phyloP scores from a whole-genome alignment of 192 early-diverging fungal genomes.

The Linderina pennispora region DNA sequence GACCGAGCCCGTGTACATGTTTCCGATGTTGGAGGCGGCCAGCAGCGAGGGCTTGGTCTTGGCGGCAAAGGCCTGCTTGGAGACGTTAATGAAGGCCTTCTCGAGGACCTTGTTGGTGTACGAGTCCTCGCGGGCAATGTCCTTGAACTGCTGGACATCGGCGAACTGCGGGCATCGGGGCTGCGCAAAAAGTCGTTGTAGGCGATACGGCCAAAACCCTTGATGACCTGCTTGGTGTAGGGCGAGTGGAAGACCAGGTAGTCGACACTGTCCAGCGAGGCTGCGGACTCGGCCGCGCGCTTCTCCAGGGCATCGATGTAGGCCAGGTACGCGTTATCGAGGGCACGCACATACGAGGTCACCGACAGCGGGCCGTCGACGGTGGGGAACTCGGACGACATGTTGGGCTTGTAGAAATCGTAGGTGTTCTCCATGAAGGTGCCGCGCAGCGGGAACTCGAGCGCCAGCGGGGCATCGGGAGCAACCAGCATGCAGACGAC shows the following conservation, averaged over 20 bases:
- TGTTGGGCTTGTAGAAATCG: conserved; percentile 99
- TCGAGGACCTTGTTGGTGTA: conserved; percentile 86
- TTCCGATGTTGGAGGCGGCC: conserved; percentile 87
- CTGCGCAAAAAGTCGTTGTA: conserved; percentile 90
- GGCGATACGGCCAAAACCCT: conserved; percentile 83
- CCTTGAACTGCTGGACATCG: conserved; percentile 52
- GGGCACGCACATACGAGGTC: conserved; percentile 84
- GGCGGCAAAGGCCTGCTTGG: conserved; percentile 64
- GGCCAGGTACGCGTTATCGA: conserved; percentile 82
- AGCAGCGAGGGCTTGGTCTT: conserved; percentile 77
- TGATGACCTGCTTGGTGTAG: conserved; percentile 96
- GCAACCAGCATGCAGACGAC: conserved; percentile 89
- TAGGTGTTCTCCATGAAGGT: conserved; percentile 97
- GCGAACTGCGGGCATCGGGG: conserved; percentile 57
- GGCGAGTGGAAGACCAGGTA: conserved; percentile 94
- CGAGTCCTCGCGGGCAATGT: conserved; percentile 60
- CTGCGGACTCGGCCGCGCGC: conserved; percentile 17
- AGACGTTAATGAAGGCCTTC: conserved; percentile 79
- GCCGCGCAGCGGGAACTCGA: conserved; percentile 83
- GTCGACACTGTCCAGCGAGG: conserved; percentile 57
- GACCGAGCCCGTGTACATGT: conserved; percentile 82
- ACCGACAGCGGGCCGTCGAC: conserved; percentile 95
- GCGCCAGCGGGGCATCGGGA: conserved; percentile 86
- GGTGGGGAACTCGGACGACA: conserved; percentile 93
- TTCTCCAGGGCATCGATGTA: conserved; percentile 72